phyloP scores from a whole-genome alignment of 129 eudicot genomes.

The Deinandra increscens region DNA sequence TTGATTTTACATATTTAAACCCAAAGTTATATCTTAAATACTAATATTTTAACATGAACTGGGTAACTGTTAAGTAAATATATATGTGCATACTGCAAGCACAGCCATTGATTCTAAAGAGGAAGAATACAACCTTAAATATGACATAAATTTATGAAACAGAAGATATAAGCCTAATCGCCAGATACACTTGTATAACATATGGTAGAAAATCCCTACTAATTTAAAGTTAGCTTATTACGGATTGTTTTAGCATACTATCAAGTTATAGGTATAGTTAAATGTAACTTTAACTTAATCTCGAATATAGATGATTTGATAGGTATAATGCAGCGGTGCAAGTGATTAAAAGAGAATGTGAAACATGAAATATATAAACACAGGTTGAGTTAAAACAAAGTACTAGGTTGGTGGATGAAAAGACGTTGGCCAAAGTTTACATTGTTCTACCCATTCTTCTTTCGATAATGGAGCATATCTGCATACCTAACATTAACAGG shows the following conservation, averaged over 20 bases:
- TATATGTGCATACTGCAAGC: not conserved
- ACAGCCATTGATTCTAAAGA: not conserved
- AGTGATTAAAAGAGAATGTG: conserved; percentile 1
- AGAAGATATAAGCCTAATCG: not conserved
- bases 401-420: conserved; percentile 96
- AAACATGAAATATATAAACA: conserved; percentile 11
- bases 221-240: not conserved
- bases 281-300: not conserved
- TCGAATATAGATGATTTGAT: not conserved
- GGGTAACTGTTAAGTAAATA: not conserved
- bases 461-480: conserved; percentile 75
- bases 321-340: not conserved
- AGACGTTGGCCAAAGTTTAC: conserved; percentile 95
- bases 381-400: conserved; percentile 2
- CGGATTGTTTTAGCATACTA: not conserved
- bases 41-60: not conserved
- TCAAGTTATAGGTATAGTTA: not conserved
- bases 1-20: not conserved
- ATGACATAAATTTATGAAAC: not conserved
- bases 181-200: not conserved
- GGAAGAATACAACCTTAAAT: not conserved
- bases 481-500: conserved; percentile 50
- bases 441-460: conserved; percentile 96
- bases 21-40: not conserved
- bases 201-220: not conserved